Percentiles rank a stretch among this genome's conserved stretches.
These are phyloP conservation scores for Talaromyces sp. DNA, from an alignment of 2,329 filamentous ascomycete genomes.

Conservation along the genomic window DNA sequence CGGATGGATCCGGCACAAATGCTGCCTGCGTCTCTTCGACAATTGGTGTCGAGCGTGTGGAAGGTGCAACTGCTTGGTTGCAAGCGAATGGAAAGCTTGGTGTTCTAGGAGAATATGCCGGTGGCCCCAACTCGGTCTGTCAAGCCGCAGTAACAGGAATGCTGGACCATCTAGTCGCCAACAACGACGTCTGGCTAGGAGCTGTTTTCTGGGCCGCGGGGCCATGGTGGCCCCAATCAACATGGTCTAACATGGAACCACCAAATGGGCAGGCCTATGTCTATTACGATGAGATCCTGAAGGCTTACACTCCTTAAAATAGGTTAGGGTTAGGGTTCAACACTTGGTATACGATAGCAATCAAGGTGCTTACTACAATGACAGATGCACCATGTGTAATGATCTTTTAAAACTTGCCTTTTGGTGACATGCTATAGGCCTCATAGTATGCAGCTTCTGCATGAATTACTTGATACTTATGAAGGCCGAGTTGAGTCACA, in stretches of 20 bases:
- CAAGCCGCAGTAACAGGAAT: slow-evolving; percentile 52
- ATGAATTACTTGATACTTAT: too few species aligned
- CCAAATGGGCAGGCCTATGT: slow-evolving; percentile 45
- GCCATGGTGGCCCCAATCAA: slow-evolving; percentile 49
- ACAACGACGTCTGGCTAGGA: slow-evolving; percentile 56
- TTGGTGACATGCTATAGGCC: too few species aligned
- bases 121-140: slow-evolving; percentile 52
- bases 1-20: slow-evolving; percentile 54
- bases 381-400: neutral
- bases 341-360: neutral
- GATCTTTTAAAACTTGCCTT: too few species aligned
- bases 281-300: slow-evolving; percentile 30
- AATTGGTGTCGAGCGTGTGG: slow-evolving; percentile 54
- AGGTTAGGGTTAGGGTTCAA: neutral
- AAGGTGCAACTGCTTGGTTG: slow-evolving; percentile 55
- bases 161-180: slow-evolving; percentile 49
- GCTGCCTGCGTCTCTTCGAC: slow-evolving; percentile 52
- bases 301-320: slow-evolving; percentile 23
- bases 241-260: slow-evolving; percentile 54
- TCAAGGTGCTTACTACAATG: neutral
- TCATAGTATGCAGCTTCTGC: too few species aligned
- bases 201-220: slow-evolving; percentile 58
- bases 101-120: slow-evolving; percentile 57
- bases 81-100: slow-evolving; percentile 53
- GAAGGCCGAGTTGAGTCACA: too few species aligned